These are phyloP conservation scores for Cymbopogon citratus DNA, from an alignment of 176 grass and related monocot genomes.

Conservation along the genomic window DNA sequence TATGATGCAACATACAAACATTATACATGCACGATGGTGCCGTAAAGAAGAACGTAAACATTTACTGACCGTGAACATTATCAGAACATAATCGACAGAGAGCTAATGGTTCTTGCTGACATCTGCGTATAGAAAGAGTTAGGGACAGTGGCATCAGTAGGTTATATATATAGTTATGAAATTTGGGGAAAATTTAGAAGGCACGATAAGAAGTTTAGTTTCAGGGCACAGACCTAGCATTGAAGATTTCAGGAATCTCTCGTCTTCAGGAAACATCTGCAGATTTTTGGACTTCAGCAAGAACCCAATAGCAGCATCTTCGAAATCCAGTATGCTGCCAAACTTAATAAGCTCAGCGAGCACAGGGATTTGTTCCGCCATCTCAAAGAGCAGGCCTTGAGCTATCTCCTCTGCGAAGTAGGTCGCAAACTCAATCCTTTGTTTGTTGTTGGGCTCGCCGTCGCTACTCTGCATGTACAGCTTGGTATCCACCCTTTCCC, in stretches of 20 bases:
- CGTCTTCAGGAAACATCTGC: slow-evolving; percentile 60
- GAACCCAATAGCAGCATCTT: slow-evolving; percentile 43
- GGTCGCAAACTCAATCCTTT: slow-evolving; percentile 47
- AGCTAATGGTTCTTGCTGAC: not conserved
- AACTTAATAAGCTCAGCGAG: slow-evolving; percentile 50
- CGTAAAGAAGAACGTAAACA: not conserved
- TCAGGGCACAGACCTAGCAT: not conserved
- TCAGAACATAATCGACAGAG: not conserved
- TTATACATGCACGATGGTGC: not conserved
- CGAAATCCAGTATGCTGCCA: slow-evolving; percentile 49
- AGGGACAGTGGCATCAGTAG: not conserved
- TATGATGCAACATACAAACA: no score
- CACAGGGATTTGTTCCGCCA: slow-evolving; percentile 27
- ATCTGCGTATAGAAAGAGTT: not conserved
- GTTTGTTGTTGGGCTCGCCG: not conserved
- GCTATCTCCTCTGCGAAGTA: slow-evolving; percentile 52
- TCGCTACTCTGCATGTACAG: slow-evolving; percentile 19
- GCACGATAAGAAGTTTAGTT: not conserved
- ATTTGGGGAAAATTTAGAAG: not conserved
- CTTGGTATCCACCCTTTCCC: slow-evolving; percentile 50
- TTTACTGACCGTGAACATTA: not conserved
- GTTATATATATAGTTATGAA: not conserved
- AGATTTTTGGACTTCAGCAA: slow-evolving; percentile 63
- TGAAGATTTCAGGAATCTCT: slow-evolving; percentile 37
- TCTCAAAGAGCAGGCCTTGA: slow-evolving; percentile 60